A percentile compares a stretch with the other conserved stretches of the same genome.
These are phyloP conservation scores for Hygrophorus russula DNA, from an alignment of 768 basidiomycete genomes.

Conservation along the genomic window DNA sequence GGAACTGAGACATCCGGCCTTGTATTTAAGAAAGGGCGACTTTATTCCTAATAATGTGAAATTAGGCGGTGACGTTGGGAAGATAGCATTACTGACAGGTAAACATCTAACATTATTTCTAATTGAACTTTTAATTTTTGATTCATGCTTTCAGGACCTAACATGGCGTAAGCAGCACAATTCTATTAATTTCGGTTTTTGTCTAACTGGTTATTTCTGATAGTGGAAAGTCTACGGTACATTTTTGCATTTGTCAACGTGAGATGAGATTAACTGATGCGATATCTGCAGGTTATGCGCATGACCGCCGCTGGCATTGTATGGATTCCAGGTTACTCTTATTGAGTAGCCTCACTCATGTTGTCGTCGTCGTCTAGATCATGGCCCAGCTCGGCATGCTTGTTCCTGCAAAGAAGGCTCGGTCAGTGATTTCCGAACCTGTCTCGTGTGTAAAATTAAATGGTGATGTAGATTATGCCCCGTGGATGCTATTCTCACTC, in stretches of 20 bases:
- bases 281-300: slow-evolving; percentile 54
- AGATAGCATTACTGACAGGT: slow-evolving; percentile 84
- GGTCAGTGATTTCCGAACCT: slow-evolving; percentile 27
- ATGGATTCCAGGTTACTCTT: slow-evolving; percentile 15
- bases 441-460: slow-evolving; percentile 4
- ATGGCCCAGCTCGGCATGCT: slow-evolving; percentile 96
- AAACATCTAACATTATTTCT: slow-evolving; percentile 12
- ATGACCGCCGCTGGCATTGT: slow-evolving; percentile 94
- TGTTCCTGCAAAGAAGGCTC: slow-evolving; percentile 77
- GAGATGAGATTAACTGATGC: neutral
- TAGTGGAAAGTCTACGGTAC: slow-evolving; percentile 71
- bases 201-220: slow-evolving; percentile 5
- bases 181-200: slow-evolving; percentile 2
- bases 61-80: slow-evolving; percentile 65
- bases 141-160: slow-evolving; percentile 44
- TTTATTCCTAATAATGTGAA: slow-evolving; percentile 94
- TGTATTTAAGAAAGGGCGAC: slow-evolving; percentile 52
- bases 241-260: slow-evolving; percentile 4
- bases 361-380: slow-evolving; percentile 30
- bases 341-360: neutral
- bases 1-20: slow-evolving; percentile 81
- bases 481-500: slow-evolving; percentile 84
- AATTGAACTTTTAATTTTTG: neutral
- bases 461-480: slow-evolving; percentile 55
- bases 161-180: slow-evolving; percentile 61